A percentile compares a stretch with the other conserved stretches of the same genome.
Conservation (phyloP, 2,329 filamentous ascomycete genomes). For the Pseudofabraea citricarpa region DNA sequence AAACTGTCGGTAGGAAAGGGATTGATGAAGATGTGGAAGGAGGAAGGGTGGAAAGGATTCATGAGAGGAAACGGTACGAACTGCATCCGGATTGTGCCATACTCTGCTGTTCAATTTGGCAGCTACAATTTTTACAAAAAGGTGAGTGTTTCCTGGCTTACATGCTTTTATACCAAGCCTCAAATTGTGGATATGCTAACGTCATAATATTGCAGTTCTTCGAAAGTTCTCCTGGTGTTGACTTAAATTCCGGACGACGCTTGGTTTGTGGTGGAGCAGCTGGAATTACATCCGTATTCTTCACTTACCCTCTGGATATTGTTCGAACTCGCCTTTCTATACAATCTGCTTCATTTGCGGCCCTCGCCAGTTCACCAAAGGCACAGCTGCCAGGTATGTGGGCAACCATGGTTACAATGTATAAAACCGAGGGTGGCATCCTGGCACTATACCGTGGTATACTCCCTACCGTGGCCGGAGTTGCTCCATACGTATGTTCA, state of each 20-base stretch:
- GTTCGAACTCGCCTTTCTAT: constrained; percentile 94
- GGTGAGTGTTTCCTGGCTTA: constrained; percentile 53
- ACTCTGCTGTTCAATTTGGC: constrained; percentile 96
- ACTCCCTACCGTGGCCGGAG: constrained; percentile 86
- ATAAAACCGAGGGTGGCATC: constrained; percentile 83
- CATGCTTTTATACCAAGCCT: not conserved
- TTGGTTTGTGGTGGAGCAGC: constrained; percentile 87
- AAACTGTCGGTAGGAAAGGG: constrained; percentile 87
- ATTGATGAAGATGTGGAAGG: constrained; percentile 89
- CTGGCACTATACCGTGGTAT: constrained; percentile 90
- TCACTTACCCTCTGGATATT: constrained; percentile 96
- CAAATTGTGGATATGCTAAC: constrained; percentile 5
- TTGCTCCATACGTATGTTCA: constrained; percentile 77
- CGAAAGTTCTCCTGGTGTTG: constrained; percentile 68
- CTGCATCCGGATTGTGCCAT: constrained; percentile 96
- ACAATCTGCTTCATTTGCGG: constrained; percentile 91
- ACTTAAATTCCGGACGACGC: constrained; percentile 68
- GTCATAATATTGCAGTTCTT: constrained; percentile 57
- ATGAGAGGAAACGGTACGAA: constrained; percentile 98
- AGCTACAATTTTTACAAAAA: constrained; percentile 97
- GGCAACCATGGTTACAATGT: constrained; percentile 76
- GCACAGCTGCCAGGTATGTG: constrained; percentile 86
- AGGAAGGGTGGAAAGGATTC: constrained; percentile 95
- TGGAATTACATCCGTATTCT: constrained; percentile 90
- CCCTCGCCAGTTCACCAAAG: constrained; percentile 57